Base-by-base conservation (phyloP, 495 filamentous ascomycete genomes). In the Penicillium arizonense region DNA sequence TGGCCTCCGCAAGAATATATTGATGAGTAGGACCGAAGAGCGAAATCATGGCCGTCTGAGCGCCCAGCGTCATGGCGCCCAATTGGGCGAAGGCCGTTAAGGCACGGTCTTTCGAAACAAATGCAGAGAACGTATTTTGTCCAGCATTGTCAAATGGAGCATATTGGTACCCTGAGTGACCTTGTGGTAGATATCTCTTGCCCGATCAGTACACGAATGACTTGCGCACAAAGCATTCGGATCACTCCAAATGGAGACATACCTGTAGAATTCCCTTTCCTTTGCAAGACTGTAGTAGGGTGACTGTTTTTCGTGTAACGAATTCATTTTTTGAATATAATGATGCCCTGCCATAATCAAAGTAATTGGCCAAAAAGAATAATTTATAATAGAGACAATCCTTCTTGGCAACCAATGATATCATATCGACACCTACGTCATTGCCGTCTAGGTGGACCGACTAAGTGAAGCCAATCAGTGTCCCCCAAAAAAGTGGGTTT, bases 1-100 rank as follows among this genome's bases (percentile, higher is more conserved):
- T 83, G 2, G 44, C 82, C 52, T 88, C 85, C 12, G 84, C 80
- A 7, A 87, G 65, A 23, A 87, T 69, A 48, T 84, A 78, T 54
- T 84, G 79, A 23, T 74, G 61, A 10, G 74, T 72, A 16, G 68
- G 66, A 57, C 80, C 83, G 50, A 85, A 80, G 16, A 88, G 69
- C 0, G 80, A 82, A 23, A 87, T 76, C 47, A 85, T 63, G 28
- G 63, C 71, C 11, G 83, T 80, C 30, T 74, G 66, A 24, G 69
- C 68, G 18, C 79, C 71, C 32, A 86, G 60, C 2, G 79, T 72
- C 16, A 81, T 65, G 24, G 77, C 69, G 0, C 77, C 82, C 16
- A 88, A 64, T 58, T 88, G 83, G 24, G 84, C 80, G 56, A 86
- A 81, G 1, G 80, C 77, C 0, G 79, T 81, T 14, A 89, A 71